Conservation (phyloP, 345 rosid species). For the Schrenkiella parvula region DNA sequence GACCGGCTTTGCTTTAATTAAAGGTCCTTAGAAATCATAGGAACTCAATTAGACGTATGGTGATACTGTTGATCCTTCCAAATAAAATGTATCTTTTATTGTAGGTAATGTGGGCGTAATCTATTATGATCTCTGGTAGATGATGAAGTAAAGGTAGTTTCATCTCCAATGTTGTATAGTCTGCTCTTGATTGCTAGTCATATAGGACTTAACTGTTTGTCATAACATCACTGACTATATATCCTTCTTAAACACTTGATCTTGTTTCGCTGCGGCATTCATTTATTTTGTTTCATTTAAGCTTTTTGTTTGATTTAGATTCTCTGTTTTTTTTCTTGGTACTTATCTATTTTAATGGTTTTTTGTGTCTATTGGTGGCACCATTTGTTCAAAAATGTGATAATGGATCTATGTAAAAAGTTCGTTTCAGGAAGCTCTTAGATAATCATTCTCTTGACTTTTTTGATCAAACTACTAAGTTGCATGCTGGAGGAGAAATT, state of each 20-base stretch:
- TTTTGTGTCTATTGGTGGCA: not conserved
- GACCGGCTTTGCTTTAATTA: not conserved
- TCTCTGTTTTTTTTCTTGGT: not conserved
- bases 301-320: not conserved
- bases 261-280: not conserved
- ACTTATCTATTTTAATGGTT: not conserved
- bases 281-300: not conserved
- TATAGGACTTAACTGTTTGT: conserved; percentile 19
- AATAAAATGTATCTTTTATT: conserved; percentile 89
- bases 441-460: not conserved
- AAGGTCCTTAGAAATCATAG: conserved; percentile 30
- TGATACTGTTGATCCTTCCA: conserved; percentile 68
- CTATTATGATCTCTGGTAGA: conserved; percentile 97
- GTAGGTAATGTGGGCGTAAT: conserved; percentile 99
- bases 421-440: not conserved
- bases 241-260: not conserved
- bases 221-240: conserved; percentile 17
- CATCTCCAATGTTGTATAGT: conserved; percentile 46
- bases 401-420: not conserved
- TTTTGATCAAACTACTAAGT: not conserved
- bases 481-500: not conserved
- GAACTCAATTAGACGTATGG: conserved; percentile 44
- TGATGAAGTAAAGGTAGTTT: conserved; percentile 98
- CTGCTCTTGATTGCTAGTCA: conserved; percentile 36
- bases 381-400: not conserved